A percentile compares a stretch with the other conserved stretches of the same genome.
Conservation (phyloP, 768 basidiomycete genomes). For the Leccinum pellstonianum region DNA sequence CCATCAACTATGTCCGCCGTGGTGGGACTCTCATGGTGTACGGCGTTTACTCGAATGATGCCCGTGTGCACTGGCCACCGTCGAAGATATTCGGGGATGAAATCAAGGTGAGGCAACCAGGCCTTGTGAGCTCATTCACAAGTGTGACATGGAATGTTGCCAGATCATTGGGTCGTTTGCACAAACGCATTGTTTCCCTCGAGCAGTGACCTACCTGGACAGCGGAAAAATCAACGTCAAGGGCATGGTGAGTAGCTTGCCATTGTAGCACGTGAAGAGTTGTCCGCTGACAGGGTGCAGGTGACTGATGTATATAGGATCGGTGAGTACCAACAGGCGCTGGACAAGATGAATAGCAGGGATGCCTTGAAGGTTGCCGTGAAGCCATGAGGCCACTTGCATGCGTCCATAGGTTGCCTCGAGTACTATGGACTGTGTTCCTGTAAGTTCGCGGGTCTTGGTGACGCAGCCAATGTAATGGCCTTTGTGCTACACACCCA, state of each 20-base stretch:
- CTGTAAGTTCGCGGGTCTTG: not conserved
- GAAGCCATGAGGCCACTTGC: conserved; percentile 39
- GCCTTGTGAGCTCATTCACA: not conserved
- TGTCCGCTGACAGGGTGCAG: conserved; percentile 4
- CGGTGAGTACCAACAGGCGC: conserved; percentile 61
- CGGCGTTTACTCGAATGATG: conserved; percentile 82
- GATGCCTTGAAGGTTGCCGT: conserved; percentile 55
- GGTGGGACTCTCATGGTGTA: conserved; percentile 83
- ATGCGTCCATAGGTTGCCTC: not conserved
- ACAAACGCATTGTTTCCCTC: conserved; percentile 82
- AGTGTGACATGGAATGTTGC: not conserved
- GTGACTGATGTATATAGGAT: conserved; percentile 57
- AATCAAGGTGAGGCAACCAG: conserved; percentile 44
- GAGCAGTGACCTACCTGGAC: conserved; percentile 82
- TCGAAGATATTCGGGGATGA: conserved; percentile 78
- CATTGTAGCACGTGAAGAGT: not conserved
- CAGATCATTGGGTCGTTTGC: conserved; percentile 87
- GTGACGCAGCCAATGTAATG: not conserved
- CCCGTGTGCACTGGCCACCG: conserved; percentile 82
- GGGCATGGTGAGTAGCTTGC: conserved; percentile 52
- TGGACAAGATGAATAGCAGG: conserved; percentile 69
- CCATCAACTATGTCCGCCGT: conserved; percentile 81
- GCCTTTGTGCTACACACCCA: too few relatives aligned
- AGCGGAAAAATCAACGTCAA: conserved; percentile 76
- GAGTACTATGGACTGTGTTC: not conserved